These are phyloP conservation scores for Toxoplasma gondii DNA, from an alignment of 169 alveolate genomes.

Conservation along the genomic window DNA sequence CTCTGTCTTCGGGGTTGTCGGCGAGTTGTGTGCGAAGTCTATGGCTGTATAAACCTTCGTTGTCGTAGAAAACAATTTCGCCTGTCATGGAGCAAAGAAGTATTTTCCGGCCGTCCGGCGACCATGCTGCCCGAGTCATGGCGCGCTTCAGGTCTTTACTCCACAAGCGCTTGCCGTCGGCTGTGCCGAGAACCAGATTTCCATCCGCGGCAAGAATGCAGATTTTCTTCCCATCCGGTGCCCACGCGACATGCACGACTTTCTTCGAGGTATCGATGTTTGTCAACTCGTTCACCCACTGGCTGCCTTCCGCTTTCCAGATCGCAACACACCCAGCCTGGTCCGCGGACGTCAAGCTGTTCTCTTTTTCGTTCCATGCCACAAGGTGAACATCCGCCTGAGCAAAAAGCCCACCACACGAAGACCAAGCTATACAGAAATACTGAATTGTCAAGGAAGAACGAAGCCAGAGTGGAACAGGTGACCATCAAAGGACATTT, in stretches of 20 bases:
- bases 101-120: constrained; percentile 89
- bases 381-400: constrained; percentile 7
- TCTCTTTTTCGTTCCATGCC: not conserved
- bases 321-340: not conserved
- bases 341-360: not conserved
- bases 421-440: not conserved
- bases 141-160: constrained; percentile 82
- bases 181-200: constrained; percentile 92
- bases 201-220: constrained; percentile 93
- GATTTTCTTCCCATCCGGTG: constrained; percentile 85
- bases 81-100: constrained; percentile 88
- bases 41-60: constrained; percentile 86
- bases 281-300: constrained; percentile 89
- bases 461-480: too few species aligned
- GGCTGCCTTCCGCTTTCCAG: constrained; percentile 17
- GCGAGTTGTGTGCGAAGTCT: not conserved
- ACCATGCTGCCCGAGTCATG: constrained; percentile 89
- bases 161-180: constrained; percentile 92
- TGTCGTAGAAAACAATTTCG: constrained; percentile 81
- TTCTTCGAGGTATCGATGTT: constrained; percentile 87
- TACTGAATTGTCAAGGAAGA: too few species aligned
- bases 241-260: constrained; percentile 91
- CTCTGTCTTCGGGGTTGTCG: not conserved
- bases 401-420: not conserved
- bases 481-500: too few species aligned